Evolutionary conservation across 805 yeast genomes (phyloP).

Genomic region (Priceomyces medius): DNA sequence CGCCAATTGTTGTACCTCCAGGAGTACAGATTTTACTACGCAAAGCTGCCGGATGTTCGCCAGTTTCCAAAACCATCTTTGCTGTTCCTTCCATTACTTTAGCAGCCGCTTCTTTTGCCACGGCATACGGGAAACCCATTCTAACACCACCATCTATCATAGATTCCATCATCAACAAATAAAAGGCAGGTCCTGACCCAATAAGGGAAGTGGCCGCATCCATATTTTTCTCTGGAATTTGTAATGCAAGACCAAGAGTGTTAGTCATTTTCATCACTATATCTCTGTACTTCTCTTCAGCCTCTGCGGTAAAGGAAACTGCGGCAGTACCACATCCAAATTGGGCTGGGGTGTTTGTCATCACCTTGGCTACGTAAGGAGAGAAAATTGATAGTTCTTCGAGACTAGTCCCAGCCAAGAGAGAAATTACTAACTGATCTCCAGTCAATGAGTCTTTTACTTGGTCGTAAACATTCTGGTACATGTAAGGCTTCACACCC

Average conservation of each 20-base stretch:
- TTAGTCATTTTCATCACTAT: slow-evolving; percentile 52
- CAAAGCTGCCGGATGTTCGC: slow-evolving; percentile 84
- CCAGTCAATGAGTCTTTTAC: slow-evolving; percentile 48
- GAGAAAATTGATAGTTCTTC: slow-evolving; percentile 57
- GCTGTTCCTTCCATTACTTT: slow-evolving; percentile 95
- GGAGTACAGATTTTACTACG: slow-evolving; percentile 93
- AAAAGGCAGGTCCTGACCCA: slow-evolving; percentile 97
- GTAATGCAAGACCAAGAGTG: slow-evolving; percentile 66
- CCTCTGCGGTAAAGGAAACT: slow-evolving; percentile 65
- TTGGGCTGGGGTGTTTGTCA: slow-evolving; percentile 97
- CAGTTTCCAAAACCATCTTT: slow-evolving; percentile 79
- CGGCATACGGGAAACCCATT: slow-evolving; percentile 87
- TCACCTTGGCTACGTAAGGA: slow-evolving; percentile 75
- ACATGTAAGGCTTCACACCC: slow-evolving; percentile 88
- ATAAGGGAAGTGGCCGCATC: slow-evolving; percentile 94
- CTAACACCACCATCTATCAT: slow-evolving; percentile 91
- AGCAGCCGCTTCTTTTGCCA: slow-evolving; percentile 83
- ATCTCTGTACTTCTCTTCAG: slow-evolving; percentile 42
- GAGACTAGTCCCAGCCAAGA: slow-evolving; percentile 92
- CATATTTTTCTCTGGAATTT: slow-evolving; percentile 86
- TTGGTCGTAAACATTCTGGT: slow-evolving; percentile 55
- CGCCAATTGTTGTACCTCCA: slow-evolving; percentile 97
- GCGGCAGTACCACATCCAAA: slow-evolving; percentile 94
- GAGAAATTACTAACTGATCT: slow-evolving; percentile 65
- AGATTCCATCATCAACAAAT: slow-evolving; percentile 84